Evolutionary conservation across 2,329 filamentous ascomycete genomes (phyloP), one percentile per base, ranked within the genome.

Genomic region (Talaromyces rugulosus): DNA sequence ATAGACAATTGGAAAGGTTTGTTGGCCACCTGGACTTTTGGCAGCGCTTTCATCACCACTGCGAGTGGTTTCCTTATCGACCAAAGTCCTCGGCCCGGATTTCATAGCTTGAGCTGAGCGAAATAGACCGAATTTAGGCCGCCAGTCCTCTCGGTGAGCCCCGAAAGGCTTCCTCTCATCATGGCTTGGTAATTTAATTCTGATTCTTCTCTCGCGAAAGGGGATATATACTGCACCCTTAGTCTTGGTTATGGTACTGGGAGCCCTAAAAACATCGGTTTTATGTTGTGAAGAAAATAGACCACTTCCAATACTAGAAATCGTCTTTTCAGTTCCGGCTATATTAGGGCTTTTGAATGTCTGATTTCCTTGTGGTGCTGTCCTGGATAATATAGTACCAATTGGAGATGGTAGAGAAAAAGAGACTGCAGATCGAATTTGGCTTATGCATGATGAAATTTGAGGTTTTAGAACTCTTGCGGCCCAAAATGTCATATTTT

Each of bases 401-500:
- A 31, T 6, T 2, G 7, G 7, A 53, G 12, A 7, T 54, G n/a
- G 9, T 55, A n/a, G 9, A 27, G 27, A 44, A 47, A 23, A 14
- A 8, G 34, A 55, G 2, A 12, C 9, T 47, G 14, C 33, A 28
- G 18, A 6, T 27, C 51, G 58, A 55, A 34, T 34, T 40, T 18
- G 36, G 55, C 36, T 60, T 47, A 60, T 55, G 12, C 28, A 23
- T 14, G 51, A 47, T 28, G 58, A 28, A 11, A 60, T 55, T 7
- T 47, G 23, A 55, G 58, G 58, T 18, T 55, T 60, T 36, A 60
- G 23, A 23, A 60, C n/a, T 33, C 58, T 60, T 8, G 58, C 12
- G 12, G 58, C 58, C 58, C 58, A 60, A 55, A 60, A 60, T 18
- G 51, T 55, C 58, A 56, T 55, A 11, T 60, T 60, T 33, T 60